Evolutionary conservation across 129 eudicot genomes (phyloP).

Genomic region (Daucus carota): DH1_v3.0 NC_030385.2:33065501-33066000

Average conservation of each 20-base stretch:
- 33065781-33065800: not conserved
- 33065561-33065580: constrained; percentile 52
- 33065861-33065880: not conserved
- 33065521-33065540: constrained; percentile 84
- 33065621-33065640: constrained; percentile 29
- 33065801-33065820: constrained; percentile 25
- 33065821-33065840: constrained; percentile 13
- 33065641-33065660: constrained; percentile 35
- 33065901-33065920: not conserved
- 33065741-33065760: constrained; percentile 21
- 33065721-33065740: constrained; percentile 28
- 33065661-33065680: not conserved
- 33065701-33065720: constrained; percentile 14
- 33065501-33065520: constrained; percentile 50
- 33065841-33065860: not conserved
- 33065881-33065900: not conserved
- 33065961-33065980: too few relatives aligned
- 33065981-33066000: too few relatives aligned
- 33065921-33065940: too few relatives aligned
- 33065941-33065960: too few relatives aligned
- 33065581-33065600: constrained; percentile 46
- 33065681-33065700: constrained; percentile 8
- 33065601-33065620: constrained; percentile 37
- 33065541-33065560: constrained; percentile 81
- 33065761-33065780: constrained; percentile 8